A percentile compares a stretch with the other conserved stretches of the same genome.
Evolutionary conservation across 2,329 filamentous ascomycete genomes (phyloP).

Genomic region (Trichoderma afroharzianum): DNA sequence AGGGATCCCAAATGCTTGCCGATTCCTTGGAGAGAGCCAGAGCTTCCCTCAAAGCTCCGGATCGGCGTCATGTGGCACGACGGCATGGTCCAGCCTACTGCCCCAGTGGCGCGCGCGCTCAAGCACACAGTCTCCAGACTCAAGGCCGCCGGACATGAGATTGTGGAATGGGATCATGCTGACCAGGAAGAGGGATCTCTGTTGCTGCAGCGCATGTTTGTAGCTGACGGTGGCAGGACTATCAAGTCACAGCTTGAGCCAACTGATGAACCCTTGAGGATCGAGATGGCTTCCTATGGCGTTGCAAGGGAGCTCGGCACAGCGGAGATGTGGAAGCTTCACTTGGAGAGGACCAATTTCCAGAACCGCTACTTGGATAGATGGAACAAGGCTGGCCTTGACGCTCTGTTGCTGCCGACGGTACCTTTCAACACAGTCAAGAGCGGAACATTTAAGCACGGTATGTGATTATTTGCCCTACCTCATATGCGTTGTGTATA

Average conservation of each 20-base stretch:
- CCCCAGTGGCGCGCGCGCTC: constrained; percentile 59
- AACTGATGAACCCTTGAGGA: constrained; percentile 42
- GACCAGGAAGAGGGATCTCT: constrained; percentile 38
- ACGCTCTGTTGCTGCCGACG: constrained; percentile 60
- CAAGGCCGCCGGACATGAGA: constrained; percentile 43
- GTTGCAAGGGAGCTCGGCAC: constrained; percentile 38
- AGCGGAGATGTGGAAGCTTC: constrained; percentile 46
- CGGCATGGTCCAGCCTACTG: constrained; percentile 61
- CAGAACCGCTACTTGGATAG: constrained; percentile 46
- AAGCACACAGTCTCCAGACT: constrained; percentile 42
- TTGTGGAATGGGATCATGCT: constrained; percentile 49
- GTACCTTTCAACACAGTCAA: constrained; percentile 43
- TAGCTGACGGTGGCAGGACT: constrained; percentile 44
- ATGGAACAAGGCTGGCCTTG: constrained; percentile 48
- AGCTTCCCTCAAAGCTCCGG: constrained; percentile 41
- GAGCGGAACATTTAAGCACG: constrained; percentile 42
- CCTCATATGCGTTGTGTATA: background rate
- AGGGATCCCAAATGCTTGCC: constrained; percentile 55
- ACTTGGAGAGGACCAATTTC: constrained; percentile 42
- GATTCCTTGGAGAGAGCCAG: constrained; percentile 49
- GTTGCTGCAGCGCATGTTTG: constrained; percentile 44
- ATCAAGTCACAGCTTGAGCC: constrained; percentile 38
- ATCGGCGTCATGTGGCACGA: constrained; percentile 65
- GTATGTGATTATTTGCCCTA: constrained; percentile 26
- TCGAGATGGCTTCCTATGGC: constrained; percentile 35